Base-by-base conservation (phyloP, 495 filamentous ascomycete species). In the Tuber microsphaerosporum region DNA sequence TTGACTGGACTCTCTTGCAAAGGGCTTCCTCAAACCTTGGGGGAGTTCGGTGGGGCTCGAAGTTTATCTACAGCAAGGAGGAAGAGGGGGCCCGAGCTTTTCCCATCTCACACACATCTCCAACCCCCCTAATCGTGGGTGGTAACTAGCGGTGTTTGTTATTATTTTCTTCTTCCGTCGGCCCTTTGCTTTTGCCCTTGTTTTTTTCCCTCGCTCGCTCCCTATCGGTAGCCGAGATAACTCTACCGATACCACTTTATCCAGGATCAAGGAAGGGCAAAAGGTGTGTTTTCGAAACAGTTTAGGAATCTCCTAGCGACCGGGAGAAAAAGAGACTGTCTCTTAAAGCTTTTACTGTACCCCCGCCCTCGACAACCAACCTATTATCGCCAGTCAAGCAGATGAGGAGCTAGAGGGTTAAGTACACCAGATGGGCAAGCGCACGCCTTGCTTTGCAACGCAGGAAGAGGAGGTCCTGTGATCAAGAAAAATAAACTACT, bases 391-490 rank as follows among this genome's bases (percentile, higher is more conserved):
- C 56, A 65, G 26, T 65, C 56, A 34, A 65, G 26, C 56, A 16
- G 56, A 65, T 3, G 56, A 34, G 56, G 56, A 31, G 56, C 26
- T 65, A 34, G 56, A 65, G 56, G 56, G 56, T 5, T 5, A 34
- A 65, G 26, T 31, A 34, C 56, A 34, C 19, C 56, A 65, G 56
- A 65, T 31, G 56, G 26, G 2, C 56, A 34, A 65, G 56, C 26
- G 56, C 31, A 31, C 26, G 3, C 12, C 22, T 31, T 26, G n/a
- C 56, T 65, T 65, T 34, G 56, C 56, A 34, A 34, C 14, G 56
- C 56, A 65, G 56, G 56, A 65, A 17, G 56, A 65, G 14, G 56
- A 65, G 56, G 56, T 65, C 56, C 26, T 65, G 56, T 65, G 56
- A 65, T 65, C 56, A 65, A 26, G 26, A 65, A 65, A 65, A 65